These are phyloP conservation scores for Phallus indusiatus DNA, from an alignment of 768 basidiomycete species.

Conservation along the genomic window DNA sequence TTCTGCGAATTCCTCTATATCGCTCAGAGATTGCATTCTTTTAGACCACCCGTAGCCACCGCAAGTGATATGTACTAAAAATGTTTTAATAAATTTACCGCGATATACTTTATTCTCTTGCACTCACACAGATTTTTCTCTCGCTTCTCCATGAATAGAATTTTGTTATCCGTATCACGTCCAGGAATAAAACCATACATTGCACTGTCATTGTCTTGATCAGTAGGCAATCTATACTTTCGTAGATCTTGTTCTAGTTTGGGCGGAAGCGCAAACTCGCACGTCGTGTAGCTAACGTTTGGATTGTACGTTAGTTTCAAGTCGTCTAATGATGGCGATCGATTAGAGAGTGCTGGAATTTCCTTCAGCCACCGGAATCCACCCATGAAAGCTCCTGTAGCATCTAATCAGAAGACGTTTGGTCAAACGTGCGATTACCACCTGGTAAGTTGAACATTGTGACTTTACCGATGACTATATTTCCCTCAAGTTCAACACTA, in stretches of 20 bases:
- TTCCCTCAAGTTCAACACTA: too few relatives aligned
- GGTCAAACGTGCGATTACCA: too few relatives aligned
- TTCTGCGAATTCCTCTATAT: background rate
- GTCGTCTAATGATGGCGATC: too few relatives aligned
- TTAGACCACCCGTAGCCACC: background rate
- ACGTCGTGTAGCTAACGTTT: constrained; percentile 14
- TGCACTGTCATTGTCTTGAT: background rate
- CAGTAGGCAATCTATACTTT: constrained; percentile 5
- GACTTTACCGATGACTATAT: too few relatives aligned
- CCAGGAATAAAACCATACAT: constrained; percentile 7
- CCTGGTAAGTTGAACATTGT: too few relatives aligned
- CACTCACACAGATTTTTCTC: constrained; percentile 6
- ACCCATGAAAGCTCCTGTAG: constrained; percentile 16
- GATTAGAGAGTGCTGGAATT: background rate
- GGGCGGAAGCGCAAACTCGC: constrained; percentile 11
- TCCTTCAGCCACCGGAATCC: constrained; percentile 14
- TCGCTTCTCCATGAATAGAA: constrained; percentile 1
- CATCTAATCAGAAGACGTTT: too few relatives aligned
- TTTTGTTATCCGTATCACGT: constrained; percentile 7
- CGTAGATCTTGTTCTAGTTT: constrained; percentile 7
- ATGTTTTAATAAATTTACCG: background rate
- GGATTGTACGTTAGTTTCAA: constrained; percentile 12
- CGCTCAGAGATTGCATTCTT: too few relatives aligned
- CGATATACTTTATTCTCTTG: too few relatives aligned
- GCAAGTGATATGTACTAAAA: constrained; percentile 3